Evolutionary conservation across 345 rosid genomes (phyloP), one percentile per base, ranked within the genome.

Genomic region (Bruguiera parviflora): DNA sequence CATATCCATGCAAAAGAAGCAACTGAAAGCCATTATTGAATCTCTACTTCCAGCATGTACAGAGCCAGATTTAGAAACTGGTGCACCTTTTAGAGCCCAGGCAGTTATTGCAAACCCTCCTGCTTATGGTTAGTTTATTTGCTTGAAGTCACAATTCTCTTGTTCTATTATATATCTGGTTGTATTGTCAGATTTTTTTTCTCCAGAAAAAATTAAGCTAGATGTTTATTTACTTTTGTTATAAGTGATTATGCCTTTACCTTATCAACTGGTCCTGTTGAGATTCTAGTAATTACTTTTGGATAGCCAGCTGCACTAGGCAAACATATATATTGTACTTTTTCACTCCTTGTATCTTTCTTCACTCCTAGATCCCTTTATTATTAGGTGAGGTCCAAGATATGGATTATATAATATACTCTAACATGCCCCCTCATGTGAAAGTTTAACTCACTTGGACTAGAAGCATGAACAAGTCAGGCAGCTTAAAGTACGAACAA

Each of bases 71-170:
- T 70, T 81, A 56, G 96, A 88, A 86, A 86, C 97, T 56, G 82
- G 84, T 67, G 73, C 67, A 56, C 76, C 86, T 65, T 95, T 95
- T 78, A 83, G 83, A 92, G 96, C 97, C 68, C 97, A 95, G 78
- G 99, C 99, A 59, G 87, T 95, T 62, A 95, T 95, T 68, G 96
- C 99, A 74, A 95, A 95, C 73, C 99, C 99, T 67, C 97, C 97
- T 57, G 97, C 97, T 32, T 95, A 92, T 75, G 99, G 97, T 92
- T 62, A 80, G 86, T 66, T 63, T 18, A 32, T 43, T n/a, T 32
- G 24, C 25, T 37, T 49, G 19, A 63, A 61, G 20, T 21, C 33
- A 43, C 49, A 43, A 13, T 43, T 43, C 18, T 13, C 19, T 43
- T 24, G 29, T 56, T 22, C 29, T 15, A 24, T 22, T 56, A 2